Percentiles rank a stretch among this genome's conserved stretches.
phyloP scores from a whole-genome alignment of 2,329 filamentous ascomycete genomes.

The Monosporascus sp. region DNA sequence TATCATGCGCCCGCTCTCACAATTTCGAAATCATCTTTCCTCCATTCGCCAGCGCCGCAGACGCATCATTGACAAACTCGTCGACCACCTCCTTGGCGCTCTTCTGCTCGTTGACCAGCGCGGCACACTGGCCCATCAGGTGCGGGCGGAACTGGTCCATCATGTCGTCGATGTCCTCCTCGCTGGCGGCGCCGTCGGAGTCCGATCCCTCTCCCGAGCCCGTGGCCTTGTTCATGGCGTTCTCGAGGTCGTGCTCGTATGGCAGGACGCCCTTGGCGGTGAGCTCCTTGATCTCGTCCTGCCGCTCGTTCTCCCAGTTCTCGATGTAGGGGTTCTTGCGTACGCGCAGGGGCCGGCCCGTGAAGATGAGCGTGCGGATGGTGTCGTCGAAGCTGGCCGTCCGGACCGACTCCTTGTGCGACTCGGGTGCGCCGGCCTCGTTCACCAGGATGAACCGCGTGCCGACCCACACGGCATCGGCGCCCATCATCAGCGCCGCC shows the following conservation, averaged over 20 bases:
- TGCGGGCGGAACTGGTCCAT: conserved; percentile 62
- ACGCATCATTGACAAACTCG: conserved; percentile 83
- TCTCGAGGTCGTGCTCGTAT: conserved; percentile 91
- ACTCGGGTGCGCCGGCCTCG: conserved; percentile 88
- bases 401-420: conserved; percentile 91
- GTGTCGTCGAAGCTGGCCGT: conserved; percentile 94
- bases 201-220: conserved; percentile 41
- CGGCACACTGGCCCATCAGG: conserved; percentile 89
- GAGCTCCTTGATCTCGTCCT: conserved; percentile 85
- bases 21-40: conserved; percentile 66
- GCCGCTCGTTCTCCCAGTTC: conserved; percentile 94
- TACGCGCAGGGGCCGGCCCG: conserved; percentile 88
- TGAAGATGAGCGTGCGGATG: conserved; percentile 96
- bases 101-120: conserved; percentile 91
- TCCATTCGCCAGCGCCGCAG: conserved; percentile 62
- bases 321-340: conserved; percentile 89
- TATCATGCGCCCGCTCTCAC: conserved; percentile 34
- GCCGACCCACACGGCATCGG: conserved; percentile 90
- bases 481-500: conserved; percentile 87
- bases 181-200: conserved; percentile 59
- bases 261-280: conserved; percentile 86
- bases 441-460: conserved; percentile 92
- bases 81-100: conserved; percentile 87
- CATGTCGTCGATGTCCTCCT: conserved; percentile 69
- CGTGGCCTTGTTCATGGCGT: conserved; percentile 44